phyloP scores from a whole-genome alignment of 768 basidiomycete genomes.

The Phallus indusiatus region DNA sequence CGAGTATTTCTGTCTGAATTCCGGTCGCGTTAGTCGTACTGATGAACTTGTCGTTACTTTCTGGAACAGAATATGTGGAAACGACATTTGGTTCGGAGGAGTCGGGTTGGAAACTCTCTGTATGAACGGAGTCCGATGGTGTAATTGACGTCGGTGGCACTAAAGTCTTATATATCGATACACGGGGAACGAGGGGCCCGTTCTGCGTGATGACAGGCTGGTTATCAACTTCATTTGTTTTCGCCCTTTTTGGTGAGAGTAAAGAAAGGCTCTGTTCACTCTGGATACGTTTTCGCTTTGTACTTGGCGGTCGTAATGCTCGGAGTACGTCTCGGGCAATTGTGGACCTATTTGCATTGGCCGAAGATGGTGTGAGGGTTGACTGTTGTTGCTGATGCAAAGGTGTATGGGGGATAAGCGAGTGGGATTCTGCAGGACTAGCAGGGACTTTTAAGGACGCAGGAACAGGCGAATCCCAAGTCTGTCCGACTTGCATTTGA shows the following conservation, averaged over 20 bases:
- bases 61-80: no score
- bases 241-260: background rate
- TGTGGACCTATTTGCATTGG: background rate
- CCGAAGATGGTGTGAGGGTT: background rate
- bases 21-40: no score
- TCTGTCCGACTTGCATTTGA: background rate
- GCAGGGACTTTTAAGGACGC: background rate
- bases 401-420: background rate
- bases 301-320: slow-evolving; percentile 2
- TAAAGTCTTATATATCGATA: no score
- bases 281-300: slow-evolving; percentile 1
- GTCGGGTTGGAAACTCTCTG: no score
- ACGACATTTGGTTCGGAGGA: no score
- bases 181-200: no score
- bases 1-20: no score
- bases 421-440: background rate
- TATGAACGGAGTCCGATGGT: no score
- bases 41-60: no score
- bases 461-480: background rate
- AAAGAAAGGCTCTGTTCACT: background rate
- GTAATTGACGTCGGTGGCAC: no score
- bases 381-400: background rate
- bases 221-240: background rate
- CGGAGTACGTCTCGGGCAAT: slow-evolving; percentile 1
- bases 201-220: no score